Base-by-base conservation (phyloP, 768 basidiomycete species). In the Serpula lacrymans region DNA sequence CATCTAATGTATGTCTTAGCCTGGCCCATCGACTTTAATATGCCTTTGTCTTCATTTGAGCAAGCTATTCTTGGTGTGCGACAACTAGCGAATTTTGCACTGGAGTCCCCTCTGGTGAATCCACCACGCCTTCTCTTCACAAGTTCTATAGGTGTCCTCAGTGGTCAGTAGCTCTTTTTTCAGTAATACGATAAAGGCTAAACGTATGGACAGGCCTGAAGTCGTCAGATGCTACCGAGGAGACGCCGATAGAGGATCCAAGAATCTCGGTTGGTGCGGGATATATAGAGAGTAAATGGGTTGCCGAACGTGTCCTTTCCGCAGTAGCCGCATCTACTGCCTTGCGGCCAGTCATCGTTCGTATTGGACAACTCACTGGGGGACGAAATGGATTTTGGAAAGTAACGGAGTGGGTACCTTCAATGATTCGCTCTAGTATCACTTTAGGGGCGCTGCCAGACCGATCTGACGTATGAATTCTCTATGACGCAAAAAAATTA, bases 11-110 rank as follows among this genome's bases (percentile, higher is more conserved):
- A n/a, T n/a, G n/a, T n/a, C n/a, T n/a, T n/a, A 65, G 68, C 64
- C 8, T 70, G 65, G 65, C 49, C 49, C 5, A 60, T 67, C 2
- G 55, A 69, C 48, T 67, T 67, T 43, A 64, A 62, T 34, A 28
- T 60, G 2, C 34, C 59, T 1, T 43, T 70, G 9, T 27, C 54
- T 4, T 54, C 57, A 2, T 59, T 69, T 48, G 60, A 64, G 34
- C 59, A 62, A 1, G 37, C 51, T 16, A 39, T 70, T 12, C 30
- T 26, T 2, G 54, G 54, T 6, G 55, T 63, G 6, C 60, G 64
- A 1, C 21, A 45, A 11, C 39, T 70, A 10, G 48, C 68, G n/a
- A 60, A 70, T 46, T 49, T 70, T 12, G 54, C 67, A 0, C 47
- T 69, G 11, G 25, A 46, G 4, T 60, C 64, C 2, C 46, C 55